Percentiles rank a stretch among this genome's conserved stretches.
Evolutionary conservation across 495 filamentous ascomycete species (phyloP).

Genomic region (Lasiosphaeriaceae sp.): DNA sequence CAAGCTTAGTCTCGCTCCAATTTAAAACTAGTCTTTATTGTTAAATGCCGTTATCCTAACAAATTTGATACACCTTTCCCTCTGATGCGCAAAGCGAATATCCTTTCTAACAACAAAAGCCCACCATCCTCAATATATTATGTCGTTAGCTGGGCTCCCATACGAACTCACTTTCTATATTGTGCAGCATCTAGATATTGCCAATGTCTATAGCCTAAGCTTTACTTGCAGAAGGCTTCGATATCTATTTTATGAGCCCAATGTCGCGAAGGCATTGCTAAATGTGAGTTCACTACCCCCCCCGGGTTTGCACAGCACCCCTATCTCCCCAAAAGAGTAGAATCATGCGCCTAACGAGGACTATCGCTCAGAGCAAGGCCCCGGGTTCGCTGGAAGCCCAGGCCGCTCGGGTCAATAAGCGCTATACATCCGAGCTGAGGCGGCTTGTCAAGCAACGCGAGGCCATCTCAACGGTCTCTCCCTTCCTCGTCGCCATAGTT

Average conservation of each 20-base stretch:
- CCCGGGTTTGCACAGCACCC: conserved; percentile 5
- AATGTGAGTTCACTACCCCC: conserved; percentile 41
- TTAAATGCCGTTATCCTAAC: too few relatives aligned
- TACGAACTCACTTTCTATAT: conserved; percentile 64
- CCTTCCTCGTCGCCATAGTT: conserved; percentile 58
- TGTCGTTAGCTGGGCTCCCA: conserved; percentile 41
- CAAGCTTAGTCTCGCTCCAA: too few relatives aligned
- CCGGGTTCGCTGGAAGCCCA: conserved; percentile 57
- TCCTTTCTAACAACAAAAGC: too few relatives aligned
- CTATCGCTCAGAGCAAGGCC: conserved; percentile 46
- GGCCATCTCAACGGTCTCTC: conserved; percentile 58
- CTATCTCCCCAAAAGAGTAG: background rate
- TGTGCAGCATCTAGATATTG: conserved; percentile 48
- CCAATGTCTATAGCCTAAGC: conserved; percentile 48
- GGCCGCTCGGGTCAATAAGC: conserved; percentile 42
- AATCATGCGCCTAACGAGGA: conserved; percentile 13
- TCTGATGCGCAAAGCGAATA: too few relatives aligned
- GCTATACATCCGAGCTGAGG: conserved; percentile 54
- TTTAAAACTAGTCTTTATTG: too few relatives aligned
- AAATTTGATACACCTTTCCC: too few relatives aligned
- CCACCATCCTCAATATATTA: conserved; percentile 3
- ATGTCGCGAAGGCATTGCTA: conserved; percentile 56
- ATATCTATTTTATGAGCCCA: conserved; percentile 53
- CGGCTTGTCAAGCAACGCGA: conserved; percentile 57
- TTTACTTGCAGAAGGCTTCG: conserved; percentile 51